Conservation (phyloP, 768 basidiomycete species). For the Amyloporia xantha region DNA sequence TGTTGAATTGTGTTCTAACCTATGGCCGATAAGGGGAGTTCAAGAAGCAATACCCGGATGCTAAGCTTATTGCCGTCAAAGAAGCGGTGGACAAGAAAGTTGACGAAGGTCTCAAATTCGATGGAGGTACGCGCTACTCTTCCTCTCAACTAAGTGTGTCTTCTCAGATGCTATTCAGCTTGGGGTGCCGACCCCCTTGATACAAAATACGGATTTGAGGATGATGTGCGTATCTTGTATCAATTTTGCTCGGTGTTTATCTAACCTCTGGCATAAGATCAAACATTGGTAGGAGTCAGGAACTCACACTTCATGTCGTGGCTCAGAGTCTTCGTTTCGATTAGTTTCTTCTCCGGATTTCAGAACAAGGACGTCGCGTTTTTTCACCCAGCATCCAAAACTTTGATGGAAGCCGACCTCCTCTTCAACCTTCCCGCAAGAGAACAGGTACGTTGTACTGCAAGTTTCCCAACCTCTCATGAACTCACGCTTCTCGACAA, state of each 20-base stretch:
- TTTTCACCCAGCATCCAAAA: slow-evolving; percentile 63
- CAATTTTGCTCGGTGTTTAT: background rate
- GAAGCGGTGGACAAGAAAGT: slow-evolving; percentile 44
- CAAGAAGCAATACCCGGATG: slow-evolving; percentile 63
- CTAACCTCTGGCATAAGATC: slow-evolving; percentile 15
- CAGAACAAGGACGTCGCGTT: slow-evolving; percentile 81
- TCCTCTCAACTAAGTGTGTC: no score
- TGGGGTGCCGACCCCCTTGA: slow-evolving; percentile 31
- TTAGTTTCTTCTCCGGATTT: slow-evolving; percentile 64
- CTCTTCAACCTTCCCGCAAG: slow-evolving; percentile 74
- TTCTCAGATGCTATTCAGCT: slow-evolving; percentile 17
- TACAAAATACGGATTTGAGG: slow-evolving; percentile 74
- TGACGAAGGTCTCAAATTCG: slow-evolving; percentile 48
- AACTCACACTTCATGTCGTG: background rate
- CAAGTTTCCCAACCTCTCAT: background rate
- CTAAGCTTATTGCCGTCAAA: slow-evolving; percentile 64
- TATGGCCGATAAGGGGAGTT: slow-evolving; percentile 38
- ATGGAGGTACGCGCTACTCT: slow-evolving; percentile 59
- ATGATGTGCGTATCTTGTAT: slow-evolving; percentile 46
- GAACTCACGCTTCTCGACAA: no score
- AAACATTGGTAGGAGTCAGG: slow-evolving; percentile 24
- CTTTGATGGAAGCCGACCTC: slow-evolving; percentile 76
- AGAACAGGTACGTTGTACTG: slow-evolving; percentile 50
- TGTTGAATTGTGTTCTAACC: slow-evolving; percentile 3
- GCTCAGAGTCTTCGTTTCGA: background rate